A percentile compares a stretch with the other conserved stretches of the same genome.
phyloP scores from a whole-genome alignment of 2,329 filamentous ascomycete species.

The Orbilia ellipsospora region DNA sequence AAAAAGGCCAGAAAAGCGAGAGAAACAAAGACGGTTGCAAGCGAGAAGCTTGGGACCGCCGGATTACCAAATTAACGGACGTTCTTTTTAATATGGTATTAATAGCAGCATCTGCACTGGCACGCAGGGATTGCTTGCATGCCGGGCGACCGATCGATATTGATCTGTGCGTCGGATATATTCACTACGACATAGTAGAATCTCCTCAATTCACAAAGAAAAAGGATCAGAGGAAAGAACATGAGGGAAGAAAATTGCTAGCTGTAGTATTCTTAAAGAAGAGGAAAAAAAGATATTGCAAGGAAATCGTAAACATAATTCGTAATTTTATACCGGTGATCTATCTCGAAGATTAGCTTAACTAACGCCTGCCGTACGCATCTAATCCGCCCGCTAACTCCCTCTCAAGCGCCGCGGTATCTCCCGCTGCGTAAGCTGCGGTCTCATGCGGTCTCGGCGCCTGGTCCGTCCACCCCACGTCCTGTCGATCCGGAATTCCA shows the following conservation, averaged over 20 bases:
- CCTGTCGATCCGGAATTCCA: slow-evolving; percentile 70
- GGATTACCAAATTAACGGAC: neutral
- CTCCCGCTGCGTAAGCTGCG: slow-evolving; percentile 57
- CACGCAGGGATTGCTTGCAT: neutral
- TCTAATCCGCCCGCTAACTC: slow-evolving; percentile 72
- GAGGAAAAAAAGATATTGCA: too few relatives aligned
- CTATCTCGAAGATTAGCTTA: neutral
- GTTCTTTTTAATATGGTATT: too few relatives aligned
- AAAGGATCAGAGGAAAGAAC: too few relatives aligned
- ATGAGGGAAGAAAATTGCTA: too few relatives aligned
- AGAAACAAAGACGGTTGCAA: slow-evolving; percentile 46
- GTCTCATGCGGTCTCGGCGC: slow-evolving; percentile 60
- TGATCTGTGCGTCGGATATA: too few relatives aligned
- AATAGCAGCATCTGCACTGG: too few relatives aligned
- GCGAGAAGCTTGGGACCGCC: slow-evolving; percentile 9
- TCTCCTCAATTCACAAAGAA: too few relatives aligned
- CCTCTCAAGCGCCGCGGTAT: slow-evolving; percentile 67
- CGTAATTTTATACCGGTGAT: too few relatives aligned
- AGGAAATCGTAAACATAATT: too few relatives aligned
- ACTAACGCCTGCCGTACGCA: slow-evolving; percentile 60
- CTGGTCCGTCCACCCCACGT: slow-evolving; percentile 65
- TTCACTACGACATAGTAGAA: too few relatives aligned
- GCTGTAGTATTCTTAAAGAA: too few relatives aligned
- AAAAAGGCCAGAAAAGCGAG: slow-evolving; percentile 4
- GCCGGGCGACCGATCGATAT: neutral